Evolutionary conservation across 2,329 filamentous ascomycete species (phyloP).

Genomic region (Talaromyces sp.): DNA sequence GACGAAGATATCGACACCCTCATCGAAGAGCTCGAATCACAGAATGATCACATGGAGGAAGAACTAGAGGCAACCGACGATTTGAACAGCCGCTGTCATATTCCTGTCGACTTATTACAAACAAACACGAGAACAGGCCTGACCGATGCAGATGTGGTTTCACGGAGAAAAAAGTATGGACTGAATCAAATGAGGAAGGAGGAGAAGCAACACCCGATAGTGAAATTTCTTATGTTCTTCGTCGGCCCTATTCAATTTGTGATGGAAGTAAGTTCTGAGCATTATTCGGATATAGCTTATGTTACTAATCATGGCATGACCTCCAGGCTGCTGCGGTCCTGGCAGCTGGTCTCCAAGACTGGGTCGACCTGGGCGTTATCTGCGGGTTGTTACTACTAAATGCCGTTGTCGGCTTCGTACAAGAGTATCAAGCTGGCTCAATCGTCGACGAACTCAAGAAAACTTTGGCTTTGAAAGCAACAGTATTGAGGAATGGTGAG

Average conservation of each 20-base stretch:
- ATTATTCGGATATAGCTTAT: neutral
- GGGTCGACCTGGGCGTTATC: constrained; percentile 92
- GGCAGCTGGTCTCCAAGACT: constrained; percentile 77
- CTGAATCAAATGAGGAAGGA: constrained; percentile 80
- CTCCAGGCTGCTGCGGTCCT: constrained; percentile 66
- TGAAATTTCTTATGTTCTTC: constrained; percentile 80
- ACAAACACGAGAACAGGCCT: constrained; percentile 71
- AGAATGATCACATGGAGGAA: constrained; percentile 64
- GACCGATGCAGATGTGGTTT: constrained; percentile 62
- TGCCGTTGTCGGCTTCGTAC: constrained; percentile 77
- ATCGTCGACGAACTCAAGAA: constrained; percentile 91
- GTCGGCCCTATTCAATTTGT: constrained; percentile 88
- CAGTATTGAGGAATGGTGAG: constrained; percentile 74
- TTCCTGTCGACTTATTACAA: constrained; percentile 70
- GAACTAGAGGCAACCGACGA: constrained; percentile 56
- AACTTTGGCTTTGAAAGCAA: constrained; percentile 80
- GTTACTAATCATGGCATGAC: constrained; percentile 15
- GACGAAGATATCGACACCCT: constrained; percentile 79
- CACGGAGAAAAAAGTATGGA: constrained; percentile 66
- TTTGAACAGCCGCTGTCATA: constrained; percentile 51
- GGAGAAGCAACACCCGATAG: constrained; percentile 75
- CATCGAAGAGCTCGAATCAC: constrained; percentile 79
- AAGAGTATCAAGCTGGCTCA: constrained; percentile 84
- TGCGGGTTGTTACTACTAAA: constrained; percentile 78
- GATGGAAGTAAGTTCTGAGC: constrained; percentile 65